Evolutionary conservation across 306 rosid genomes (phyloP).

Genomic region (Inga laurina): DNA sequence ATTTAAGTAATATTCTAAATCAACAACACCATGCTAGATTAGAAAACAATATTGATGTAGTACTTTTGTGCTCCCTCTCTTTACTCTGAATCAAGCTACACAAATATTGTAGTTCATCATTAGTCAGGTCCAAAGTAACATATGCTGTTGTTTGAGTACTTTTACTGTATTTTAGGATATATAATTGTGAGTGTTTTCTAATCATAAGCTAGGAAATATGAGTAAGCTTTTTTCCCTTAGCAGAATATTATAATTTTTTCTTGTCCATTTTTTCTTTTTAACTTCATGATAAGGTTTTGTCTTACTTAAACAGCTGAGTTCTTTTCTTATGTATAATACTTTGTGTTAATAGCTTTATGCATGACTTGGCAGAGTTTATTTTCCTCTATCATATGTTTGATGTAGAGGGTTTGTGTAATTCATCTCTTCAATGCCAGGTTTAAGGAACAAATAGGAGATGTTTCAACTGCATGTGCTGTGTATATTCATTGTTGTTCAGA

Average conservation of each 20-base stretch:
- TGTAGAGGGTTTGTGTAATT: conserved; percentile 76
- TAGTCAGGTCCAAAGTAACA: no score
- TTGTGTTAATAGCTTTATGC: conserved; percentile 55
- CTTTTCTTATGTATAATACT: conserved; percentile 46
- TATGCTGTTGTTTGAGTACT: no score
- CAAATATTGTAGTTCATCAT: no score
- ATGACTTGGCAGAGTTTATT: conserved; percentile 51
- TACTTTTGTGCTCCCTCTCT: no score
- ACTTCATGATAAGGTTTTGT: conserved; percentile 17
- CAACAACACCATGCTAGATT: background rate
- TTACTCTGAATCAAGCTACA: no score
- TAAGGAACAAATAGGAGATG: conserved; percentile 86
- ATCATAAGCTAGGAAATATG: no score
- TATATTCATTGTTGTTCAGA: conserved; percentile 51
- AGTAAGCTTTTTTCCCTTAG: no score
- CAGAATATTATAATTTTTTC: no score
- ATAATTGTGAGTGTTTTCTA: no score
- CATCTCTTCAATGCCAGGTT: conserved; percentile 86
- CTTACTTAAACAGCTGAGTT: conserved; percentile 33
- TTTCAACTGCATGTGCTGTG: conserved; percentile 66
- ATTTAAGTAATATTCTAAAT: conserved; percentile 6
- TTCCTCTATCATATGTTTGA: conserved; percentile 51
- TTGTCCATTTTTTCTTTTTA: conserved; percentile 3
- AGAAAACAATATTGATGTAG: no score
- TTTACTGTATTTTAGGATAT: no score